These are phyloP conservation scores for Domatiomyces catenatus DNA, from an alignment of 2,329 filamentous ascomycete genomes.

Conservation along the genomic window DNA sequence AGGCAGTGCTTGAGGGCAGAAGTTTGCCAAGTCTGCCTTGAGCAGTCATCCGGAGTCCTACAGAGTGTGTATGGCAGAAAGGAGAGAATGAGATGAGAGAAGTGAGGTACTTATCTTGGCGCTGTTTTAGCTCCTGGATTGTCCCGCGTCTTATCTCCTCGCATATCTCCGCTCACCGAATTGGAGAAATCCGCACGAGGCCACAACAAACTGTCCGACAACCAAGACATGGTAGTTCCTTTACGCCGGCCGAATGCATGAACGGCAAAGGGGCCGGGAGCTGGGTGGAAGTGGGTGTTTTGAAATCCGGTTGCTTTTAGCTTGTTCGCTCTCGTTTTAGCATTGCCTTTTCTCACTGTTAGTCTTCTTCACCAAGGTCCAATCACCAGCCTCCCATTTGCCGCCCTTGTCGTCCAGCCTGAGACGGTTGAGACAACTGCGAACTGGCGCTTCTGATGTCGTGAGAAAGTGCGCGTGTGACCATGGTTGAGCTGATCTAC, in stretches of 20 bases:
- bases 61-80: too few relatives aligned
- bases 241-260: neutral
- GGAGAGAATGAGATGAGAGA: too few relatives aligned
- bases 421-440: neutral
- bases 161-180: too few relatives aligned
- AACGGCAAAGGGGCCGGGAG: neutral
- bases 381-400: neutral
- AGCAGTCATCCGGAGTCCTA: too few relatives aligned
- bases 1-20: too few relatives aligned
- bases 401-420: neutral
- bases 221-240: neutral
- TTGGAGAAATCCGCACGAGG: neutral
- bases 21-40: too few relatives aligned
- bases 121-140: too few relatives aligned
- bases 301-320: neutral
- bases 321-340: neutral
- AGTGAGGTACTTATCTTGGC: too few relatives aligned
- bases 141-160: too few relatives aligned
- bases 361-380: neutral
- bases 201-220: neutral
- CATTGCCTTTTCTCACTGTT: neutral
- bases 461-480: neutral
- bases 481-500: slow-evolving; percentile 39
- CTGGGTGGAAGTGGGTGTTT: neutral
- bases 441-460: neutral